These are phyloP conservation scores for Aspergillus fumigatiaffinis DNA, from an alignment of 2,329 filamentous ascomycete species.

Conservation along the genomic window DNA sequence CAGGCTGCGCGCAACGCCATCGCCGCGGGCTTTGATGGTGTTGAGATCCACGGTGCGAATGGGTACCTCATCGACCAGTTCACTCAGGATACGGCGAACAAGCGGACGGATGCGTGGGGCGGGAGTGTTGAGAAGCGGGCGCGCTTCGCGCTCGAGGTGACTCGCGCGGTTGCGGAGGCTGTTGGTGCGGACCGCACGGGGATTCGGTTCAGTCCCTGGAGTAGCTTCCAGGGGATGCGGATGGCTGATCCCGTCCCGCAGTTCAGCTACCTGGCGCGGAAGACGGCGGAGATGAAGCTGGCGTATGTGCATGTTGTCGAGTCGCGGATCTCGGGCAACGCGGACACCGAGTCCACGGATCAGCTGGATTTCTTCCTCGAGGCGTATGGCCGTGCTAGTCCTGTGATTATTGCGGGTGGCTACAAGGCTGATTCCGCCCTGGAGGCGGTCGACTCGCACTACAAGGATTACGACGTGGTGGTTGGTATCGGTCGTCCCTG, in stretches of 20 bases:
- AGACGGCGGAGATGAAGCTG: conserved; percentile 51
- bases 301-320: conserved; percentile 63
- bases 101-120: conserved; percentile 48
- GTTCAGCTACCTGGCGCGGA: conserved; percentile 55
- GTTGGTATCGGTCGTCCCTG: conserved; percentile 43
- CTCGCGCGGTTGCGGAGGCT: conserved; percentile 39
- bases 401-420: conserved; percentile 51
- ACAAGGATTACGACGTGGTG: conserved; percentile 27
- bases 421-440: conserved; percentile 40
- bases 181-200: conserved; percentile 45
- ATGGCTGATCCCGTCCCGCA: conserved; percentile 62
- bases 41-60: conserved; percentile 49
- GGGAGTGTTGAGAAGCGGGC: conserved; percentile 50
- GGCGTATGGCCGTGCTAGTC: conserved; percentile 38
- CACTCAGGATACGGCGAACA: conserved; percentile 45
- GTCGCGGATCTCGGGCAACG: conserved; percentile 43
- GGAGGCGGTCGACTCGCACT: conserved; percentile 31
- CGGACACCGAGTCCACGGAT: conserved; percentile 31
- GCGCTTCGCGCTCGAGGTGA: conserved; percentile 53
- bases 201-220: conserved; percentile 48
- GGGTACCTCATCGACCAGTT: conserved; percentile 54
- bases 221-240: conserved; percentile 46
- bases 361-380: conserved; percentile 44
- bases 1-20: conserved; percentile 50
- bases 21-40: conserved; percentile 51